Conservation (phyloP, 2,329 filamentous ascomycete genomes). For the Cercospora beticola region DNA sequence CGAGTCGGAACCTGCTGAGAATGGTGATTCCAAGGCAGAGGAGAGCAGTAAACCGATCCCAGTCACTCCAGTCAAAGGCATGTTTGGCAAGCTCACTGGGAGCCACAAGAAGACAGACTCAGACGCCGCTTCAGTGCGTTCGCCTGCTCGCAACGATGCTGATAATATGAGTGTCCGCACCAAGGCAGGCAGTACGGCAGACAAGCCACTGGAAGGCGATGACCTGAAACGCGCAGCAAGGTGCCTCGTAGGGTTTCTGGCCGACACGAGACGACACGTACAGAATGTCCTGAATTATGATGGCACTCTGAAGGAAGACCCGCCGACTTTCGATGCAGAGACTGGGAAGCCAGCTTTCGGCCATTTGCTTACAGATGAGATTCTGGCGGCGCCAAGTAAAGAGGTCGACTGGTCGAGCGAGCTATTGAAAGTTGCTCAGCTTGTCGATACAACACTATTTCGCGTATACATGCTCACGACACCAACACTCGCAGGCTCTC, state of each 20-base stretch:
- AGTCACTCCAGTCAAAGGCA: conserved; percentile 39
- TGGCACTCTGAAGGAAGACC: conserved; percentile 58
- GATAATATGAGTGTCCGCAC: conserved; percentile 57
- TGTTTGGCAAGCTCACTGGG: conserved; percentile 51
- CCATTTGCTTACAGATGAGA: conserved; percentile 38
- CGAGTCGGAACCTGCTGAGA: conserved; percentile 46
- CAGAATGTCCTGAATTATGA: conserved; percentile 61
- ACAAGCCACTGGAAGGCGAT: conserved; percentile 68
- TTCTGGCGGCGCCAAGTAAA: conserved; percentile 33
- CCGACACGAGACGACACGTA: conserved; percentile 71
- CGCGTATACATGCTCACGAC: conserved; percentile 91
- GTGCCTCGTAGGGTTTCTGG: conserved; percentile 83
- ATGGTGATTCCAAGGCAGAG: conserved; percentile 34
- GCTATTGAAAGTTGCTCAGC: conserved; percentile 71
- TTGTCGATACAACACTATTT: conserved; percentile 94
- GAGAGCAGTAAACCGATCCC: conserved; percentile 37
- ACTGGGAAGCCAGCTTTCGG: conserved; percentile 47
- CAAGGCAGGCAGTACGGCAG: conserved; percentile 46
- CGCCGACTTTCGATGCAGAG: conserved; percentile 45
- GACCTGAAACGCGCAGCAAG: conserved; percentile 79
- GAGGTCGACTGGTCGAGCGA: conserved; percentile 65
- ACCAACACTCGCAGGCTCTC: conserved; percentile 77
- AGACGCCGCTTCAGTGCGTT: conserved; percentile 59
- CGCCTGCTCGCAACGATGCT: conserved; percentile 56
- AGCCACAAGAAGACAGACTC: conserved; percentile 49